Conservation (phyloP, 441 rosid genomes). For the Theobroma grandiflorum region DNA sequence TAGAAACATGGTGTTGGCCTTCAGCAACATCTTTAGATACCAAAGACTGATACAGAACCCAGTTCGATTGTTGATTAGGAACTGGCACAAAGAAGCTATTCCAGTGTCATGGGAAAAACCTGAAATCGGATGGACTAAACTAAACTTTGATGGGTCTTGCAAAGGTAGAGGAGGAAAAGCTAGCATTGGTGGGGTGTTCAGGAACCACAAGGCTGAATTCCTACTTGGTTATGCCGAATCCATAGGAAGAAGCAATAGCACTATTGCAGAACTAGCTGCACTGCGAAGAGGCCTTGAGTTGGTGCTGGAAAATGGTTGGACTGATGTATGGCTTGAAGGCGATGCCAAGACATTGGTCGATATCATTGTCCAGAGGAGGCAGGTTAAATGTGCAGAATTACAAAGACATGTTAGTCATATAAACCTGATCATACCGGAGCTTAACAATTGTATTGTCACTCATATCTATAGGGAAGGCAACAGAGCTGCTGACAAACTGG, state of each 20-base stretch:
- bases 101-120: conserved; percentile 83
- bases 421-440: conserved; percentile 58
- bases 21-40: conserved; percentile 43
- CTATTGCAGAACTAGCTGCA: conserved; percentile 71
- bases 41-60: conserved; percentile 46
- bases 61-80: conserved; percentile 45
- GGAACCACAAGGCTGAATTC: conserved; percentile 82
- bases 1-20: conserved; percentile 42
- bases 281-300: conserved; percentile 74
- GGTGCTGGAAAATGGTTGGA: conserved; percentile 75
- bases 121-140: conserved; percentile 71
- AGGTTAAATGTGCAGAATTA: conserved; percentile 54
- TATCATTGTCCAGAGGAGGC: conserved; percentile 50
- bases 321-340: conserved; percentile 79
- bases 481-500: conserved; percentile 77
- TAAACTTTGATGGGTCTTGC: conserved; percentile 82
- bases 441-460: conserved; percentile 57
- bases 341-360: conserved; percentile 76
- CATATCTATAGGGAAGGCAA: conserved; percentile 85
- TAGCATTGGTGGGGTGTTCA: conserved; percentile 84
- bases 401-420: conserved; percentile 52
- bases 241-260: conserved; percentile 70
- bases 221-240: conserved; percentile 80
- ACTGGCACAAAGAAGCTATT: conserved; percentile 55
- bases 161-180: conserved; percentile 54